These are phyloP conservation scores for Pterocarpus macrocarpus DNA, from an alignment of 306 rosid species.

Conservation along the genomic window DNA sequence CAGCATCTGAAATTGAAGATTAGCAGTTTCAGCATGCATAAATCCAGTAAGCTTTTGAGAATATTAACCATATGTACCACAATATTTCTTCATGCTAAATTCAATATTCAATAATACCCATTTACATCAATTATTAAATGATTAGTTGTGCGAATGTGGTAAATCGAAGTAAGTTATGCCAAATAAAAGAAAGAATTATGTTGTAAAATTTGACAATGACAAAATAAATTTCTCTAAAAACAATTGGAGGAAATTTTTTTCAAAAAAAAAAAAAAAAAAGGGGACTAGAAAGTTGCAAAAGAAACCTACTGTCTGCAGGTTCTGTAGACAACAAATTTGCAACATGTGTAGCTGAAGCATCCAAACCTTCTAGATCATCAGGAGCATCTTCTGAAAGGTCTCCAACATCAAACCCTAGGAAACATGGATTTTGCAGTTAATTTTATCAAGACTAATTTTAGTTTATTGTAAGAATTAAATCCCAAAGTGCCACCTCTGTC, in stretches of 20 bases:
- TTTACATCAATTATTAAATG: constrained; percentile 6
- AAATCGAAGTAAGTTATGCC: constrained; percentile 8
- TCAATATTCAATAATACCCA: background rate
- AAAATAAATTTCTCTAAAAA: background rate
- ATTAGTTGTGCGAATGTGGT: background rate
- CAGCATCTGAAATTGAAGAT: constrained; percentile 30
- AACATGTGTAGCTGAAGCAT: constrained; percentile 91
- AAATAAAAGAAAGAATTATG: background rate
- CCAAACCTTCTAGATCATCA: constrained; percentile 96
- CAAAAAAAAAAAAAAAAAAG: background rate
- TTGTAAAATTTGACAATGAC: background rate
- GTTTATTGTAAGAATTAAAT: constrained; percentile 20
- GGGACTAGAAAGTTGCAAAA: constrained; percentile 31
- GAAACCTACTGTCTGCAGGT: constrained; percentile 87
- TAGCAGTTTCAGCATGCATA: constrained; percentile 18
- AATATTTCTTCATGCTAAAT: background rate
- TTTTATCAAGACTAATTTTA: constrained; percentile 19
- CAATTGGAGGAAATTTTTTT: background rate
- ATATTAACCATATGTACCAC: constrained; percentile 18
- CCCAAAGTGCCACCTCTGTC: constrained; percentile 11
- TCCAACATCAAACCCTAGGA: constrained; percentile 91
- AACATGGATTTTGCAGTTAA: constrained; percentile 25
- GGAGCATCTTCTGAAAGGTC: constrained; percentile 88
- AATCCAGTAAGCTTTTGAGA: constrained; percentile 10
- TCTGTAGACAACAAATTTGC: constrained; percentile 94